phyloP scores from a whole-genome alignment of 306 rosid genomes.

The Trifolium fragiferum region DNA sequence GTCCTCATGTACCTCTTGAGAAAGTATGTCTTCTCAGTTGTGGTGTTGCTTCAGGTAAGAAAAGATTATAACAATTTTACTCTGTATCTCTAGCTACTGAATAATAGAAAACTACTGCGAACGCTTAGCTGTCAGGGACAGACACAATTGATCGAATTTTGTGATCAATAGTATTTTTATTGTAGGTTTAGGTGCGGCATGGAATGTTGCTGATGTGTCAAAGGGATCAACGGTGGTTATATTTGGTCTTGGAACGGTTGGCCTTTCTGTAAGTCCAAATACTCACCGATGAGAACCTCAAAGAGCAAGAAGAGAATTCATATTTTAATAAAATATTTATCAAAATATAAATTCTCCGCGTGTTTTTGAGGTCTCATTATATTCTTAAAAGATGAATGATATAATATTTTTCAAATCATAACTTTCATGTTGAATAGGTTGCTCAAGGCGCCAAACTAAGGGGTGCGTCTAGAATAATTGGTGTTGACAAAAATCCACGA shows the following conservation, averaged over 20 bases:
- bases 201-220: slow-evolving; percentile 88
- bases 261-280: slow-evolving; percentile 79
- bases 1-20: slow-evolving; percentile 73
- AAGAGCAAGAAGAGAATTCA: not conserved
- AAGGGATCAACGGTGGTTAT: slow-evolving; percentile 89
- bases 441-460: slow-evolving; percentile 89
- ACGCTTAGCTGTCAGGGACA: no score
- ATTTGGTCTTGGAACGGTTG: slow-evolving; percentile 97
- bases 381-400: slow-evolving; percentile 27
- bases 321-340: not conserved
- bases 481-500: slow-evolving; percentile 81
- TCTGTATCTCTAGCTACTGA: no score
- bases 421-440: slow-evolving; percentile 53
- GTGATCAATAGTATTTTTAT: no score
- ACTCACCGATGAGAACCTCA: not conserved
- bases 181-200: slow-evolving; percentile 66
- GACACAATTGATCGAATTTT: no score
- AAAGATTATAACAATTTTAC: no score
- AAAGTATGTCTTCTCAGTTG: slow-evolving; percentile 89
- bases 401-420: slow-evolving; percentile 2
- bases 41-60: slow-evolving; percentile 91
- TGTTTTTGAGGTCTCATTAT: not conserved
- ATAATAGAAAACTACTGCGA: no score
- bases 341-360: no score
- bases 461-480: slow-evolving; percentile 87